phyloP scores from a whole-genome alignment of 2,329 filamentous ascomycete species.

The Neonectria coccinea region DNA sequence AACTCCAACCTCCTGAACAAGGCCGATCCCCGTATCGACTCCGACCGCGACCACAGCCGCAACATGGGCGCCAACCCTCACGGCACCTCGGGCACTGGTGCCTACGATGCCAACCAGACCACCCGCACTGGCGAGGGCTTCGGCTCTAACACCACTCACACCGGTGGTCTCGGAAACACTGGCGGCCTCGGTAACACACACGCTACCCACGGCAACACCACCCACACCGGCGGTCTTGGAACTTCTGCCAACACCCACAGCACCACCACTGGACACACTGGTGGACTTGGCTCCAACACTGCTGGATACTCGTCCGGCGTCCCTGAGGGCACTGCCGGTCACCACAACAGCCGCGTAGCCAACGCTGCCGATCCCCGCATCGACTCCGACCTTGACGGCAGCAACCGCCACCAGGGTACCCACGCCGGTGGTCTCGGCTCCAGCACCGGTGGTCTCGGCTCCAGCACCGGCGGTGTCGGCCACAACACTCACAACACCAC shows the following conservation, averaged over 20 bases:
- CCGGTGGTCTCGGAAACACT: constrained; percentile 24
- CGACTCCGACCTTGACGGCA: constrained; percentile 63
- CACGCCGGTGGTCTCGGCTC: too few relatives aligned
- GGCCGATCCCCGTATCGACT: constrained; percentile 65
- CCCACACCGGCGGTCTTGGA: constrained; percentile 27
- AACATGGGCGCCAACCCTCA: constrained; percentile 51
- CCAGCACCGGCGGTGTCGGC: constrained; percentile 6
- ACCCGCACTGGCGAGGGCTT: constrained; percentile 52
- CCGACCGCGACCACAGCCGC: constrained; percentile 58
- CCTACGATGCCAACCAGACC: constrained; percentile 48
- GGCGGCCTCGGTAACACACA: background rate
- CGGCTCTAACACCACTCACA: constrained; percentile 34
- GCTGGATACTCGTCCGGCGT: constrained; percentile 30
- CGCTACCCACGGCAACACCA: constrained; percentile 35
- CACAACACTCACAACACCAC: constrained; percentile 29
- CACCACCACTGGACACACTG: constrained; percentile 35
- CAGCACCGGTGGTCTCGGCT: constrained; percentile 26
- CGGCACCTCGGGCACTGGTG: constrained; percentile 42
- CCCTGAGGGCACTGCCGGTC: constrained; percentile 50
- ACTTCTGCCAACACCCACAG: constrained; percentile 47
- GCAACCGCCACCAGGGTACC: constrained; percentile 41
- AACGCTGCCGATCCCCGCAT: constrained; percentile 67
- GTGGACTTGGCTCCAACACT: constrained; percentile 19
- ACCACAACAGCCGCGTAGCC: constrained; percentile 57
- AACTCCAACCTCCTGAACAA: constrained; percentile 61